Percentiles rank a stretch among this genome's conserved stretches.
Conservation (phyloP, 2,329 filamentous ascomycete genomes). For the Arthrobotrys iridis region DNA sequence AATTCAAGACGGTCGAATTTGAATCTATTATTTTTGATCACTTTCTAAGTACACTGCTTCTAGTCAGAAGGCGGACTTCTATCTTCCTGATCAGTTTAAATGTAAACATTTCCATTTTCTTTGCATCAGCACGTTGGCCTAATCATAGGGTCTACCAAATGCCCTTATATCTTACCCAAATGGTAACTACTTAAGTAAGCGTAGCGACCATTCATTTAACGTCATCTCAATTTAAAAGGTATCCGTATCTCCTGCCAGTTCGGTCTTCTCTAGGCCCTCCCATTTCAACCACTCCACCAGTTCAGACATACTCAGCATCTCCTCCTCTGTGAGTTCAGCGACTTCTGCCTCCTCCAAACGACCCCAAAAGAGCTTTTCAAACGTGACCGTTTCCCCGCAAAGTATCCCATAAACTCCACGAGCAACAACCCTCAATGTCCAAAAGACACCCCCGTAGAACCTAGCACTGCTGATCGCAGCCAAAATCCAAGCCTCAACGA, state of each 20-base stretch:
- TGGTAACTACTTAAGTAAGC: no score
- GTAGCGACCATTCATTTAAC: no score
- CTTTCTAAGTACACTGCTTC: no score
- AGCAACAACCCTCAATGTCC: slow-evolving; percentile 16
- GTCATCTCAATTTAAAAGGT: no score
- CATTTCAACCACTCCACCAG: slow-evolving; percentile 15
- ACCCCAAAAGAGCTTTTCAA: slow-evolving; percentile 34
- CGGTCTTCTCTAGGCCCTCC: slow-evolving; percentile 17
- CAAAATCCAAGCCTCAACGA: slow-evolving; percentile 45
- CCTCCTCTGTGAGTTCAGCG: slow-evolving; percentile 17
- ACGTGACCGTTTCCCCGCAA: slow-evolving; percentile 25
- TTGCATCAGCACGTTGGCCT: no score
- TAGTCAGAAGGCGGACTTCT: no score
- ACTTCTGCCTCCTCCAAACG: slow-evolving; percentile 27
- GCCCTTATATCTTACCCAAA: no score
- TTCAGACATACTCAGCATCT: slow-evolving; percentile 12
- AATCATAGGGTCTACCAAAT: no score
- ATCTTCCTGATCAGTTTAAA: no score
- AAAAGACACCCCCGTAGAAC: slow-evolving; percentile 39
- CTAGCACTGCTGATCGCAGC: slow-evolving; percentile 20
- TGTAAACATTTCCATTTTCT: no score
- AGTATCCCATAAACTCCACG: slow-evolving; percentile 21
- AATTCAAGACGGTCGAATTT: no score
- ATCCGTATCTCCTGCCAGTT: slow-evolving; percentile 26
- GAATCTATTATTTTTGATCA: no score